These are phyloP conservation scores for Lunularia cruciata DNA, from an alignment of 225 moss, liverwort and hornwort species.

Conservation along the genomic window DNA sequence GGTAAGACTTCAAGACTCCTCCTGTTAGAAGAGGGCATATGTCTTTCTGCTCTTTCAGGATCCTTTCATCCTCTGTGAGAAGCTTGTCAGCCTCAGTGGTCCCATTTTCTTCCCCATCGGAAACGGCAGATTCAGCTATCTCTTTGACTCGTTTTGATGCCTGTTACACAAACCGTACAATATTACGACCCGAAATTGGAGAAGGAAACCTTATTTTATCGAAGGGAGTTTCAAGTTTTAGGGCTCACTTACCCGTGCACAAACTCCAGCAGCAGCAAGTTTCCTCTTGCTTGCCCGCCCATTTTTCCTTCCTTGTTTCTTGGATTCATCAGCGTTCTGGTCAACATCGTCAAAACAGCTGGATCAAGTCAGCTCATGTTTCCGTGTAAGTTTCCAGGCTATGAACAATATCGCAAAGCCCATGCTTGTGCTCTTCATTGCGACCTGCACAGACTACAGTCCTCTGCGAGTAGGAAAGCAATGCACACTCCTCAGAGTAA, in stretches of 20 bases:
- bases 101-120: conserved; percentile 46
- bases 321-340: conserved; percentile 21
- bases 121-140: conserved; percentile 49
- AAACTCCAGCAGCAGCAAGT: conserved; percentile 28
- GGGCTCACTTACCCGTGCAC: conserved; percentile 7
- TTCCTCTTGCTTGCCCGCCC: conserved; percentile 47
- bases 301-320: conserved; percentile 17
- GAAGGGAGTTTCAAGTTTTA: too few relatives aligned
- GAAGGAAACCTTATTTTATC: too few relatives aligned
- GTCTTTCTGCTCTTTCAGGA: conserved; percentile 63
- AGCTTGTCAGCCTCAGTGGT: conserved; percentile 38
- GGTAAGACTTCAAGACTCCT: conserved; percentile 74
- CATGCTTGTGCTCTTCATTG: too few relatives aligned
- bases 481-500: too few relatives aligned
- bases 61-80: conserved; percentile 62
- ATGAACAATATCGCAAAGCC: too few relatives aligned
- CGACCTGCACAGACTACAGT: too few relatives aligned
- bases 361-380: not conserved
- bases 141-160: conserved; percentile 39
- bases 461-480: too few relatives aligned
- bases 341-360: conserved; percentile 8
- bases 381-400: not conserved
- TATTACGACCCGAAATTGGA: not conserved
- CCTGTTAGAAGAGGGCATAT: conserved; percentile 81
- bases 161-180: not conserved